Percentiles rank a stretch among this genome's conserved stretches.
These are phyloP conservation scores for Kodamaea sp. DNA, from an alignment of 1,139 yeast species.

Conservation along the genomic window DNA sequence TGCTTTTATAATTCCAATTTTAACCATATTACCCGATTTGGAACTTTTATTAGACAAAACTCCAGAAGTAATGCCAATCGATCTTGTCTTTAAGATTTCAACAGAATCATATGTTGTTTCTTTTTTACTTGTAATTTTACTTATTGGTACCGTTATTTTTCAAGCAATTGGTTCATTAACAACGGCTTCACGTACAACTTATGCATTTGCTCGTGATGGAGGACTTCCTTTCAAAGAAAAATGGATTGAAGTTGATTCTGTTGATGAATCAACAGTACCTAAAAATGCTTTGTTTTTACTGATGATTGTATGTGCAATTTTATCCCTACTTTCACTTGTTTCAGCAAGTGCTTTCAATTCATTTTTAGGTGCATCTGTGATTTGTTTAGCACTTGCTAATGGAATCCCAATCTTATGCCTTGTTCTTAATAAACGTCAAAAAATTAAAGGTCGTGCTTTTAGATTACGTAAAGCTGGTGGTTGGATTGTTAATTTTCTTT, in stretches of 20 bases:
- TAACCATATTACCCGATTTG: conserved; percentile 68
- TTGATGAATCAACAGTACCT: conserved; percentile 59
- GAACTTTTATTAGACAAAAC: conserved; percentile 52
- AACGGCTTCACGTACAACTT: conserved; percentile 83
- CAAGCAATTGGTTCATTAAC: conserved; percentile 80
- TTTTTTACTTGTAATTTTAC: conserved; percentile 59
- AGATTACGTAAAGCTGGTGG: conserved; percentile 68
- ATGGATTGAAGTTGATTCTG: conserved; percentile 64
- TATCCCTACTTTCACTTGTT: conserved; percentile 63
- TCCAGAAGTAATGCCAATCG: conserved; percentile 64
- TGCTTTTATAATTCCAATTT: conserved; percentile 65
- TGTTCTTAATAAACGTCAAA: conserved; percentile 56
- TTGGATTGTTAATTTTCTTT: conserved; percentile 56
- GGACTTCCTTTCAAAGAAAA: conserved; percentile 68
- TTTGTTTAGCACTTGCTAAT: conserved; percentile 71
- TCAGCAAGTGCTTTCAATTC: conserved; percentile 80
- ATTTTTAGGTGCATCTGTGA: conserved; percentile 82
- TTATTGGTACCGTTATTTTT: conserved; percentile 68
- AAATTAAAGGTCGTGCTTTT: conserved; percentile 69
- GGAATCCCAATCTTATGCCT: conserved; percentile 69
- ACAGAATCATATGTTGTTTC: conserved; percentile 68
- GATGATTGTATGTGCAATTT: conserved; percentile 57
- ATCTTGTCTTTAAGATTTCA: conserved; percentile 63
- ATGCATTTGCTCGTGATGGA: conserved; percentile 85
- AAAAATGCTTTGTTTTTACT: conserved; percentile 68